phyloP scores from a whole-genome alignment of 2,329 filamentous ascomycete species.

The Diaporthe destruens region DNA sequence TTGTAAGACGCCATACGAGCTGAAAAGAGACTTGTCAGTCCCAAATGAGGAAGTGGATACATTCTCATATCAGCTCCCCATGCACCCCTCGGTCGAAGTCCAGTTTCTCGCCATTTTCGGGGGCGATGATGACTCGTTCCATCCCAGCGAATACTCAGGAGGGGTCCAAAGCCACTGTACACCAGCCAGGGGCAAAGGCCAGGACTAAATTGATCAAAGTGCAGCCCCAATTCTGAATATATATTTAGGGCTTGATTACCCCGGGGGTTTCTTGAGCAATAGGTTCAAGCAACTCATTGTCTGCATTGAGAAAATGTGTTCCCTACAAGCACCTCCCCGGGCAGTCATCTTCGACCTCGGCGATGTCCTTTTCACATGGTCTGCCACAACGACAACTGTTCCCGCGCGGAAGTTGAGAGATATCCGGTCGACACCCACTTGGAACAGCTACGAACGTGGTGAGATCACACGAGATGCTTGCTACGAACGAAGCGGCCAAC shows the following conservation, averaged over 20 bases:
- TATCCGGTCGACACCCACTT: too few relatives aligned
- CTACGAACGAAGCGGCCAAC: conserved; percentile 44
- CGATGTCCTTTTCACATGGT: not conserved
- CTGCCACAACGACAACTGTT: conserved; percentile 12
- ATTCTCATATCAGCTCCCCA: not conserved
- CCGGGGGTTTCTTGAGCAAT: not conserved
- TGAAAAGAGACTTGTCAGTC: not conserved
- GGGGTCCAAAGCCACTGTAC: not conserved
- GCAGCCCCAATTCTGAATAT: not conserved
- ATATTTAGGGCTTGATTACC: not conserved
- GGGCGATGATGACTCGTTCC: not conserved
- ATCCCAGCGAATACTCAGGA: not conserved
- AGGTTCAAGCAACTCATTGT: not conserved
- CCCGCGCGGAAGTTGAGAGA: conserved; percentile 44
- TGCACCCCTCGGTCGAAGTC: not conserved
- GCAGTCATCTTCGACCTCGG: not conserved
- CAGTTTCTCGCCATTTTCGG: not conserved
- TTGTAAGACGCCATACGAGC: not conserved
- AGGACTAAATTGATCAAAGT: not conserved
- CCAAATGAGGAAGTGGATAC: not conserved
- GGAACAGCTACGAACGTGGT: conserved; percentile 45
- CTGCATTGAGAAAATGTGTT: not conserved
- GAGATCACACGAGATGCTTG: conserved; percentile 47
- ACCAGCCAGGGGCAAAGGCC: not conserved
- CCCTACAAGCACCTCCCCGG: not conserved